These are phyloP conservation scores for Ganoderma meredithae DNA, from an alignment of 1,284 basidiomycete genomes.

Conservation along the genomic window DNA sequence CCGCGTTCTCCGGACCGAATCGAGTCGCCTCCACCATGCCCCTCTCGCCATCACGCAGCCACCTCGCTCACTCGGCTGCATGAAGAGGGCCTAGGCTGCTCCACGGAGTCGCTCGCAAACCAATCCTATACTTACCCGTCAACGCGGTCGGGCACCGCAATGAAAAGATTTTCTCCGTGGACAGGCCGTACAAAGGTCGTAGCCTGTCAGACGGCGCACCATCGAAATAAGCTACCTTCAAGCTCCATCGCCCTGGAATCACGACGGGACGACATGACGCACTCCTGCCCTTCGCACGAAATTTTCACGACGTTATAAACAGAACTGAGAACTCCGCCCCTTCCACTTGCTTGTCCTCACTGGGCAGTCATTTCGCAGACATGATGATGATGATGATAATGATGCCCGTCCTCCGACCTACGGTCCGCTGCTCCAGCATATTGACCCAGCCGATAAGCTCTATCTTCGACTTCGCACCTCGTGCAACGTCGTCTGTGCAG, in stretches of 20 bases:
- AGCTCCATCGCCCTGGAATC: slow-evolving; percentile 2
- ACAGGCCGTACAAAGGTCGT: background rate
- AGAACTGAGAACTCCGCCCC: background rate
- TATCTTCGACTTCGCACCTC: background rate
- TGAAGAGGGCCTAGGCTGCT: background rate
- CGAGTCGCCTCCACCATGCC: background rate
- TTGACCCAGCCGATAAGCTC: background rate
- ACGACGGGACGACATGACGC: background rate
- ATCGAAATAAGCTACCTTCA: background rate
- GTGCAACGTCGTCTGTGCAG: background rate
- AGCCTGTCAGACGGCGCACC: background rate
- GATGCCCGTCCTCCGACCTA: background rate
- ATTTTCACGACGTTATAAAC: background rate
- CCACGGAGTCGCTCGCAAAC: background rate
- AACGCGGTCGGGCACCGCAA: background rate
- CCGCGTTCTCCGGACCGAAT: background rate
- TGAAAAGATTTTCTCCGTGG: background rate
- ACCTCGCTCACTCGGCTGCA: background rate
- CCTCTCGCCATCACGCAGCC: background rate
- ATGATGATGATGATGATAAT: background rate
- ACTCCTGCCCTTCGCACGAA: background rate
- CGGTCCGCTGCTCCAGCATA: background rate
- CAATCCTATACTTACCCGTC: background rate
- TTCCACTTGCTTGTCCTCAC: background rate
- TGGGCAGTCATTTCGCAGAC: too few relatives aligned